phyloP scores from a whole-genome alignment of 2,329 filamentous ascomycete genomes.

The Pyricularia grisea region DNA sequence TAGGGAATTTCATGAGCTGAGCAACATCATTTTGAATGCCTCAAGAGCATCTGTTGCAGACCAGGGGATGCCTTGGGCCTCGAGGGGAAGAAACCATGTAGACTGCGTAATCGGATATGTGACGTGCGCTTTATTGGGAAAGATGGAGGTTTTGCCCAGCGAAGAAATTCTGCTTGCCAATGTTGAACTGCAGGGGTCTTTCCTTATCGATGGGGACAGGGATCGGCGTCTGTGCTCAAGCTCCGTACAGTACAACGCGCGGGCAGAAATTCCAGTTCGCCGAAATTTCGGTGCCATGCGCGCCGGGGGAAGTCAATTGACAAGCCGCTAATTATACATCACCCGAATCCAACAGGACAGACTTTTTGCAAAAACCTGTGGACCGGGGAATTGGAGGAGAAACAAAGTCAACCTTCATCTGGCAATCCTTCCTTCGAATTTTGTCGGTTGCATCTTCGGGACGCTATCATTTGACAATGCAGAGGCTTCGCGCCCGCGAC shows the following conservation, averaged over 20 bases:
- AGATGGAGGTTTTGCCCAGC: background rate
- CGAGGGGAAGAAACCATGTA: background rate
- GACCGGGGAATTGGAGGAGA: background rate
- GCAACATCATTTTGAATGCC: constrained; percentile 31
- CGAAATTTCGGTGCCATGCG: background rate
- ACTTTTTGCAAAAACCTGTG: background rate
- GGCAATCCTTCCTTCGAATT: background rate
- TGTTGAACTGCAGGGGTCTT: background rate
- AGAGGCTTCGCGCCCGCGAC: constrained; percentile 4
- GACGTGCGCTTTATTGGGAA: background rate
- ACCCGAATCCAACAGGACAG: background rate
- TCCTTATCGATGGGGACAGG: background rate
- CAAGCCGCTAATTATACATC: background rate
- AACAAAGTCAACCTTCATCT: background rate
- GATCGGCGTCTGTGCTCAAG: constrained; percentile 1
- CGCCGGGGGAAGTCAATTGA: background rate
- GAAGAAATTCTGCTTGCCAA: background rate
- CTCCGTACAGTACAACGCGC: background rate
- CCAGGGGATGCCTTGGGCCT: background rate
- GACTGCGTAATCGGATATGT: background rate
- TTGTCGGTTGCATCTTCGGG: background rate
- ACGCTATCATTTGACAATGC: background rate
- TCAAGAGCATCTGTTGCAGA: constrained; percentile 2
- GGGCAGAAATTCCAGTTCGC: background rate
- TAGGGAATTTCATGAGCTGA: constrained; percentile 51